Conservation (phyloP, 169 alveolate species). For the Cryptosporidium viatorum region DNA sequence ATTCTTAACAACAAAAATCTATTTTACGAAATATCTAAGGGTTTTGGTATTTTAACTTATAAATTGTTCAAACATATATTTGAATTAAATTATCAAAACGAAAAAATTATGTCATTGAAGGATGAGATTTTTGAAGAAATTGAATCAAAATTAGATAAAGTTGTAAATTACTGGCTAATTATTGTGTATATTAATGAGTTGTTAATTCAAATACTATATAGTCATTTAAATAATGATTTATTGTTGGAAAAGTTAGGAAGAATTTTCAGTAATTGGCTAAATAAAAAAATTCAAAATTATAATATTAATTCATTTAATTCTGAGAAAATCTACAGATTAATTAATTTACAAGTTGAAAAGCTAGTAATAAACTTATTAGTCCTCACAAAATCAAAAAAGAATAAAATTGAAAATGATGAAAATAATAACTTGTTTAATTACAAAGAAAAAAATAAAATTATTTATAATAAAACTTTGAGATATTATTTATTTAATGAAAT, state of each 20-base stretch:
- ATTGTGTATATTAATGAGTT: slow-evolving; percentile 29
- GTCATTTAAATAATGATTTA: background rate
- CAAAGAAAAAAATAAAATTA: background rate
- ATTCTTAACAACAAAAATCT: slow-evolving; percentile 7
- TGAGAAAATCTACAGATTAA: slow-evolving; percentile 8
- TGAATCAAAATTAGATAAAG: background rate
- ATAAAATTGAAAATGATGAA: background rate
- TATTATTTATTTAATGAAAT: slow-evolving; percentile 20
- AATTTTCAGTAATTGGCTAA: slow-evolving; percentile 2
- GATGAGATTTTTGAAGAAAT: slow-evolving; percentile 12
- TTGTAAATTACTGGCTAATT: slow-evolving; percentile 8
- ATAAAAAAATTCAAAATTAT: background rate
- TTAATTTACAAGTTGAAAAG: slow-evolving; percentile 36
- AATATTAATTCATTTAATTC: background rate
- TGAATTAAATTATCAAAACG: background rate
- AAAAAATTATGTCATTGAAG: background rate
- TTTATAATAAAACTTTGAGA: slow-evolving; percentile 7
- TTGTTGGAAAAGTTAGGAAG: background rate
- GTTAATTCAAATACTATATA: background rate
- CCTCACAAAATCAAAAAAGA: background rate
- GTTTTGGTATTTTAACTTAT: slow-evolving; percentile 8
- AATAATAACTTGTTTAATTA: background rate
- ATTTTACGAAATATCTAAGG: background rate
- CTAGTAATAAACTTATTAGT: slow-evolving; percentile 2
- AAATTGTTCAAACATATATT: slow-evolving; percentile 4